A percentile compares a stretch with the other conserved stretches of the same genome.
Evolutionary conservation across 805 yeast genomes (phyloP).

Genomic region (Starmera dryadoides): DNA sequence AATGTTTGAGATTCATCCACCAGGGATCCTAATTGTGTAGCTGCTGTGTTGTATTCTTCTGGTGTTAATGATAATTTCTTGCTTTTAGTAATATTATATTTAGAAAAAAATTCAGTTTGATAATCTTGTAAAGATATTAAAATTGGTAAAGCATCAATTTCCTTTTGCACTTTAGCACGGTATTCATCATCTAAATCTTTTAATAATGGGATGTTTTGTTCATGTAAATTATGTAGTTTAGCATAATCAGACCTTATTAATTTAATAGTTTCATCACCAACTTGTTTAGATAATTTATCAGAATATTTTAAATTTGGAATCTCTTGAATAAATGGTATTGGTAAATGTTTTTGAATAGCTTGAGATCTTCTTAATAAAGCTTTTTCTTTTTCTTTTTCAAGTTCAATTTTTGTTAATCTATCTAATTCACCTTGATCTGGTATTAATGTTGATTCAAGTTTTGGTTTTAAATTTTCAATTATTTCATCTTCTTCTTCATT

Average conservation of each 20-base stretch:
- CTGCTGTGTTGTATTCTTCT: constrained; percentile 2
- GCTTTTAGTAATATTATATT: neutral
- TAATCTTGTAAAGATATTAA: neutral
- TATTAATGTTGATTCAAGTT: neutral
- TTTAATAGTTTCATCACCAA: constrained; percentile 25
- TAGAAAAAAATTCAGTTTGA: constrained; percentile 4
- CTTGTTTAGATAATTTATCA: constrained; percentile 1
- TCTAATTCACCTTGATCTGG: constrained; percentile 17
- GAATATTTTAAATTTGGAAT: neutral
- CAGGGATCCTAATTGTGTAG: constrained; percentile 3
- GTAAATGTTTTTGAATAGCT: constrained; percentile 37
- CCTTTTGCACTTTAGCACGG: constrained; percentile 1
- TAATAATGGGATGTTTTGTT: constrained; percentile 11
- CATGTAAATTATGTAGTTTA: constrained; percentile 19
- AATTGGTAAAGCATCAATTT: constrained; percentile 7
- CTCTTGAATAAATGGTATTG: constrained; percentile 27
- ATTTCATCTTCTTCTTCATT: constrained; percentile 23
- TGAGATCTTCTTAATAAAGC: constrained; percentile 35
- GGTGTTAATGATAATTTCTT: neutral
- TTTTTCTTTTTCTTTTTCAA: constrained; percentile 7
- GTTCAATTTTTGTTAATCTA: constrained; percentile 8
- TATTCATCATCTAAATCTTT: constrained; percentile 14
- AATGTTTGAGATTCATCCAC: constrained; percentile 10
- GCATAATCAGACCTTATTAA: constrained; percentile 37
- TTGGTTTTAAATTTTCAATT: constrained; percentile 1